Evolutionary conservation across 1,284 basidiomycete genomes (phyloP), one percentile per base, ranked within the genome.

Genomic region (Rhodotorula sp.): DNA sequence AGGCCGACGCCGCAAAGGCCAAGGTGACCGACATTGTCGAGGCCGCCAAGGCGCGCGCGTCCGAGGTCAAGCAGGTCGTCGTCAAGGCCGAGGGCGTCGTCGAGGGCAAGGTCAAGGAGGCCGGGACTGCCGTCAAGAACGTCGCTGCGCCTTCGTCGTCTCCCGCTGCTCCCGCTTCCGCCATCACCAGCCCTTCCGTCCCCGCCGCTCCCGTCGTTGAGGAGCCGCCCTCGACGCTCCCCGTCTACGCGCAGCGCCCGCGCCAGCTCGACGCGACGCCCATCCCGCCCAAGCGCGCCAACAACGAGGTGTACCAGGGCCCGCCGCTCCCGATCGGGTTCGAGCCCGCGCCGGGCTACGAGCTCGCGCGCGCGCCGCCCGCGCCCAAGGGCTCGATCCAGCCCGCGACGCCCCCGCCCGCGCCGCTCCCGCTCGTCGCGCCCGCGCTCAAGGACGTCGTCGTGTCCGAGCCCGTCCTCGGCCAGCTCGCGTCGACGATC

Each of bases 401-500:
- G 52, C 71, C 73, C 48, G 73, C 66, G 2, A 27, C 78, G 59
- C 70, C 81, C 58, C 72, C 80, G 41, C 79, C 83, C 9, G 80
- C 84, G 50, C 82, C 82, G 8, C 85, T 96, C 17, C 93, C 94
- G 54, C 86, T 91, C 57, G 85, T 98, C 72, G 90, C 92, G 0
- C 92, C 94, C 8, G 86, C 88, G 50, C 87, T 99, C 68, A 86
- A 88, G 67, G 89, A 89, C 67, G 85, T 94, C 64, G 86, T 85
- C 56, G 82, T 85, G 14, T 91, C 96, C 77, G 86, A 87, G 80
- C 95, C 96, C 23, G 89, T 97, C 79, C 90, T 99, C 73, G 86
- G 89, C 2, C 93, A 97, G 81, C 88, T 99, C 23, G 96, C 95
- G 7, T 87, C 88, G 19, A 96, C 93, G 56, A 98, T 99, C 78